A percentile compares a stretch with the other conserved stretches of the same genome.
Conservation (phyloP, 2,329 filamentous ascomycete genomes). For the Ceratocystis albifundus region DNA sequence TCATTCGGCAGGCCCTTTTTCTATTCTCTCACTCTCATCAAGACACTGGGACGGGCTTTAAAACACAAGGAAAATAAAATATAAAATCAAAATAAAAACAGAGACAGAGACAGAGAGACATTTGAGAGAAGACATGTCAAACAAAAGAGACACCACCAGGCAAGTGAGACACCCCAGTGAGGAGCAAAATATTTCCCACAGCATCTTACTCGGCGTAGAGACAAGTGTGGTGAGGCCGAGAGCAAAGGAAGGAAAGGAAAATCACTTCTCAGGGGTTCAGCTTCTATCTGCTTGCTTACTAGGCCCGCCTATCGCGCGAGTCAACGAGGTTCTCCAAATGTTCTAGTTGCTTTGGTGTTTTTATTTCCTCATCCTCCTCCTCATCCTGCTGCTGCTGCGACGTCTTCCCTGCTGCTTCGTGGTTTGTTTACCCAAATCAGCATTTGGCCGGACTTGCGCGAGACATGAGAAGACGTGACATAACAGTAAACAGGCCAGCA, state of each 20-base stretch:
- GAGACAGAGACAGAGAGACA: constrained; percentile 14
- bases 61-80: neutral
- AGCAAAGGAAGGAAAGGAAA: neutral
- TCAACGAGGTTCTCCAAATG: neutral
- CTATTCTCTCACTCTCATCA: neutral
- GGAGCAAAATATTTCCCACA: neutral
- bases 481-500: neutral
- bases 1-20: constrained; percentile 6
- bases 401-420: neutral
- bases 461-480: neutral
- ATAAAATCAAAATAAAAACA: neutral
- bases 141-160: neutral
- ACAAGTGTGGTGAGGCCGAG: neutral
- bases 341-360: neutral
- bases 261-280: neutral
- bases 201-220: neutral
- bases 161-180: neutral
- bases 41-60: neutral
- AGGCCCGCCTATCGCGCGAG: neutral
- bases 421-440: neutral
- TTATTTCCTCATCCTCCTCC: neutral
- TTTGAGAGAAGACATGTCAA: constrained; percentile 9
- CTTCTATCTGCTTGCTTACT: too few relatives aligned
- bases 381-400: neutral
- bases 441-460: neutral